Evolutionary conservation across 2,329 filamentous ascomycete genomes (phyloP), one percentile per base, ranked within the genome.

Genomic region (Talaromyces sp.): DNA sequence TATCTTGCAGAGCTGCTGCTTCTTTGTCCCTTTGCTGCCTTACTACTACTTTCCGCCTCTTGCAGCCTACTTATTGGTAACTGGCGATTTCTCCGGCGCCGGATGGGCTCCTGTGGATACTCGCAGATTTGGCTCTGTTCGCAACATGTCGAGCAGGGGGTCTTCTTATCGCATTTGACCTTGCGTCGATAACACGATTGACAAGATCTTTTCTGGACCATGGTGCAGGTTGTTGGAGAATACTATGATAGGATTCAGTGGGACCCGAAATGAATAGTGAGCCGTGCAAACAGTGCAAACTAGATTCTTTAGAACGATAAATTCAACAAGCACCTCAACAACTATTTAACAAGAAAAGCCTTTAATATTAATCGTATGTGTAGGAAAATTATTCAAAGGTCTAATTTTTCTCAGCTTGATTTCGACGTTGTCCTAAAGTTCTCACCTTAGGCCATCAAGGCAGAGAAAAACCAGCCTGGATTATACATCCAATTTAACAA

Each of bases 41-140:
- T 9, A 21, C 24, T 10, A 13, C 19, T 27, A 27, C 13, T 49
- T n/a, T 51, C 17, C 43, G 32, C 9, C 11, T 46, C 43, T 27
- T 46, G 32, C 6, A 26, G 13, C 19, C 4, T 17, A 21, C 41
- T 17, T 51, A 17, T 4, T 10, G 19, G 8, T 26, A 51, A 13
- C 4, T 14, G 26, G 29, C 24, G 43, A 14, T 31, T 31, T 43
- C 56, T 31, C 9, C 46, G 56, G 17, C 56, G 56, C 9, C 56
- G 56, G 31, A 58, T 58, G n/a, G 56, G 56, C 10, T 38, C 56
- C 43, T 58, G 43, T 24, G 56, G 56, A 51, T 58, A 58, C 24
- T 51, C 41, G 21, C 41, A 58, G 27, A 24, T 27, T 31, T 58
- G 56, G 14, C 21, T 21, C 11, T 50, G 46, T 6, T 38, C 46